Evolutionary conservation across 306 rosid genomes (phyloP), one percentile per base, ranked within the genome.

Genomic region (Rosa rugosa): DNA sequence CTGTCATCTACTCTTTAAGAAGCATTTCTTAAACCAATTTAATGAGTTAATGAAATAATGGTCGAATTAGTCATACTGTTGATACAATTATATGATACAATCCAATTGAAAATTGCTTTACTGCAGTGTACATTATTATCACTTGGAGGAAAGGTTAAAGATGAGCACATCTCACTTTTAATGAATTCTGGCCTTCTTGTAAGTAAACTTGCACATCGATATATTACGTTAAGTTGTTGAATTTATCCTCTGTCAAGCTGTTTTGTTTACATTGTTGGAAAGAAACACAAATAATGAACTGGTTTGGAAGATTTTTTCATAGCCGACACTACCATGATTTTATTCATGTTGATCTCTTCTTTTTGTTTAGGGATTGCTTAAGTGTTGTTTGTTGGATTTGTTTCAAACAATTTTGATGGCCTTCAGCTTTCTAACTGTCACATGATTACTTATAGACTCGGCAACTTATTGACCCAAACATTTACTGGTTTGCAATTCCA

Each of bases 121-220:
- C 57, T 83, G 90, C 93, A 90, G 97, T 85, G 88, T 81, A 77
- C 87, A 70, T 93, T 95, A 79, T 88, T 95, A 85, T 93, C 98
- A 73, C 87, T 79, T 57, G 99, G 96, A 73, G 99, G 99, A 82
- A 90, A 86, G 89, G 90, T 93, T 83, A 89, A 90, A 87, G 99
- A 93, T 79, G 87, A 80, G 76, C 92, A 93, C 76, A 83, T 95
- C 85, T 86, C 98, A 84, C 89, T 90, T 69, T 80, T 95, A 82
- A 93, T 95, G 76, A 91, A 93, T 80, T 90, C 90, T 6, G 98
- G 99, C 53, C 25, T 93, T 82, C 86, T 93, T 78, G 98, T 95
- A 86, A 91, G 98, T 90, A 72, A 75, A 77, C 71, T n/a, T 57
- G 68, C 18, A 71, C 49, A 0, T 62, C 56, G 18, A 62, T 46